Evolutionary conservation across 192 early-diverging fungal genomes (phyloP).

Genomic region (Pecoramyces ruminantium): DNA sequence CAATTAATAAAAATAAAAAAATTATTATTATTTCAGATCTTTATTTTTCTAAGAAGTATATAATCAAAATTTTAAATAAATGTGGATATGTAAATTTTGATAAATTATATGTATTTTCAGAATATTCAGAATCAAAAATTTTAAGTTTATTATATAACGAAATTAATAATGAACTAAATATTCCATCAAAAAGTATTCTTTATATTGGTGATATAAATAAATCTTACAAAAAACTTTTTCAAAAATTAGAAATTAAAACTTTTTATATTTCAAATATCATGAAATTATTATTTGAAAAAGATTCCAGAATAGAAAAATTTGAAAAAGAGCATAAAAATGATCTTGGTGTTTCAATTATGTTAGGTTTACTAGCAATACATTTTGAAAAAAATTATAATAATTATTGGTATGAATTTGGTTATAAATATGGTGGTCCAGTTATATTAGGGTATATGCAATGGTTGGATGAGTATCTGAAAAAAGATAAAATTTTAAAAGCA

Average conservation of each 20-base stretch:
- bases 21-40: not conserved
- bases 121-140: not conserved
- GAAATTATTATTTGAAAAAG: not conserved
- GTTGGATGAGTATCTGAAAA: not conserved
- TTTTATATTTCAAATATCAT: not conserved
- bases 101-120: not conserved
- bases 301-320: not conserved
- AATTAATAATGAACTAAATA: not conserved
- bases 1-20: not conserved
- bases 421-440: not conserved
- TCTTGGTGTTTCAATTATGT: not conserved
- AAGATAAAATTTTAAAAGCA: not conserved
- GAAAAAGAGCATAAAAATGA: not conserved
- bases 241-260: not conserved
- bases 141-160: not conserved
- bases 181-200: not conserved
- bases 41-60: not conserved
- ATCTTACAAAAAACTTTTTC: not conserved
- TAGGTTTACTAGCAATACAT: not conserved
- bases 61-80: not conserved
- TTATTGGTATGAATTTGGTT: not conserved
- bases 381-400: not conserved
- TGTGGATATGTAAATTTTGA: not conserved
- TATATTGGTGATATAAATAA: not conserved
- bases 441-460: not conserved